Conservation (phyloP, 208 protist species). For the Leishmania braziliensis region DNA sequence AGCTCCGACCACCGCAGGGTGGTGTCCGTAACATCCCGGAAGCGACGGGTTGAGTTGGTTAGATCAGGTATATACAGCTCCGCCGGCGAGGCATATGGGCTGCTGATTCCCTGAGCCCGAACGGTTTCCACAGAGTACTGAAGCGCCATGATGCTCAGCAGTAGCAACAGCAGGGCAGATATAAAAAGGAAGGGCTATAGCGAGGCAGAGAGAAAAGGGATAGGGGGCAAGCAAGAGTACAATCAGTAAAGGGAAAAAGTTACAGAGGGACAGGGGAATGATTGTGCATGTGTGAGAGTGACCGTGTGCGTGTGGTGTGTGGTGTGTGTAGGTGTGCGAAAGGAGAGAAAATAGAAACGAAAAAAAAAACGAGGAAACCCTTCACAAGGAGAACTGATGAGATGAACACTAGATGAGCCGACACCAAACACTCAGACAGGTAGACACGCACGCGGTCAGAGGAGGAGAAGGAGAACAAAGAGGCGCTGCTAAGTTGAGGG, state of each 20-base stretch:
- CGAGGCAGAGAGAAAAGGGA: not conserved
- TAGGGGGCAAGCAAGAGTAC: not conserved
- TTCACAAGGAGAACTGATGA: not conserved
- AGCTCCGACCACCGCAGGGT: slow-evolving; percentile 32
- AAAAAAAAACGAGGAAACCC: not conserved
- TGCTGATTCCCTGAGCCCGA: slow-evolving; percentile 30
- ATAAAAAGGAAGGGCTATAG: not conserved
- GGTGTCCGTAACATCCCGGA: slow-evolving; percentile 23
- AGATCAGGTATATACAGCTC: slow-evolving; percentile 27
- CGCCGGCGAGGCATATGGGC: slow-evolving; percentile 24
- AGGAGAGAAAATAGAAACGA: not conserved
- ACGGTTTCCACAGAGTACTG: slow-evolving; percentile 17
- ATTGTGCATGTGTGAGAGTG: not conserved
- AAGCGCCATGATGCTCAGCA: slow-evolving; percentile 15
- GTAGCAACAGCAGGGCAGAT: not conserved
- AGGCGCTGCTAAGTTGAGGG: too few relatives aligned
- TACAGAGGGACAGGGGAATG: too few relatives aligned
- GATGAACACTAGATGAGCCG: not conserved
- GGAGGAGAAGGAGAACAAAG: not conserved
- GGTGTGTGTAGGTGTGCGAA: not conserved
- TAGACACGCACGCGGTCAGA: not conserved
- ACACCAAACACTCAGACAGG: not conserved
- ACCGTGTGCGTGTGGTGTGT: not conserved
- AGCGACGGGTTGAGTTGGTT: slow-evolving; percentile 15
- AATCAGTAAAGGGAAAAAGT: not conserved